Conservation (phyloP, 306 rosid species). For the Lathyrus sativus region DNA sequence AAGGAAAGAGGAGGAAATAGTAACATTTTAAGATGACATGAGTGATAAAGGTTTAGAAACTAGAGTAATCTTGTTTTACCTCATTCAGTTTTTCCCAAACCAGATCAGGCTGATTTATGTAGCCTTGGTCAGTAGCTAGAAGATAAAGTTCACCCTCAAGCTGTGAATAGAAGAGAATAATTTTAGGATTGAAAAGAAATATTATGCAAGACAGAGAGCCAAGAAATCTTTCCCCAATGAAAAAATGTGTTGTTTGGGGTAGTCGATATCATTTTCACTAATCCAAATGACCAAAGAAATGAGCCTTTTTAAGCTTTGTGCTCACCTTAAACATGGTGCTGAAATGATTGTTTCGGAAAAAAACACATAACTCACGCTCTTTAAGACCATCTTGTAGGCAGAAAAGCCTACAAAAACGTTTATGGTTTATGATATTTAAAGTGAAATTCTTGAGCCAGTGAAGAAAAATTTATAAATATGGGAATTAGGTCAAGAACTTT, state of each 20-base stretch:
- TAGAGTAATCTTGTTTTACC: constrained; percentile 51
- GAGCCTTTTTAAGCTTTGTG: constrained; percentile 33
- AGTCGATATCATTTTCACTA: constrained; percentile 36
- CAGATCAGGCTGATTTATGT: constrained; percentile 91
- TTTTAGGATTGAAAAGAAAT: constrained; percentile 23
- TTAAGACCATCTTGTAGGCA: constrained; percentile 94
- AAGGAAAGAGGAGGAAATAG: neutral
- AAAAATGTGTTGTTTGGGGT: constrained; percentile 11
- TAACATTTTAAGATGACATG: neutral
- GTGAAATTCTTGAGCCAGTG: constrained; percentile 17
- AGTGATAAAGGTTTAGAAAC: constrained; percentile 3
- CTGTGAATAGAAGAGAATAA: constrained; percentile 47
- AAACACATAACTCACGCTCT: constrained; percentile 93
- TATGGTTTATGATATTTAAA: constrained; percentile 18
- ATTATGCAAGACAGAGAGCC: constrained; percentile 30
- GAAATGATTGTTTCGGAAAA: constrained; percentile 98
- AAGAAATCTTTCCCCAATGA: constrained; percentile 1
- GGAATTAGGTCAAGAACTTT: constrained; percentile 26
- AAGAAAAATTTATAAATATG: constrained; percentile 25
- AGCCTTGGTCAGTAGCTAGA: constrained; percentile 99
- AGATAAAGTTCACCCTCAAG: constrained; percentile 83
- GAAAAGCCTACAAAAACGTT: constrained; percentile 75
- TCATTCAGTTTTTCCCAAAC: constrained; percentile 99
- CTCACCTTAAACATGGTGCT: constrained; percentile 99
- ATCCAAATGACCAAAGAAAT: constrained; percentile 24